Evolutionary conservation across 331 rosid genomes (phyloP), one percentile per base, ranked within the genome.

Genomic region (Pyrus hybrid): DNA sequence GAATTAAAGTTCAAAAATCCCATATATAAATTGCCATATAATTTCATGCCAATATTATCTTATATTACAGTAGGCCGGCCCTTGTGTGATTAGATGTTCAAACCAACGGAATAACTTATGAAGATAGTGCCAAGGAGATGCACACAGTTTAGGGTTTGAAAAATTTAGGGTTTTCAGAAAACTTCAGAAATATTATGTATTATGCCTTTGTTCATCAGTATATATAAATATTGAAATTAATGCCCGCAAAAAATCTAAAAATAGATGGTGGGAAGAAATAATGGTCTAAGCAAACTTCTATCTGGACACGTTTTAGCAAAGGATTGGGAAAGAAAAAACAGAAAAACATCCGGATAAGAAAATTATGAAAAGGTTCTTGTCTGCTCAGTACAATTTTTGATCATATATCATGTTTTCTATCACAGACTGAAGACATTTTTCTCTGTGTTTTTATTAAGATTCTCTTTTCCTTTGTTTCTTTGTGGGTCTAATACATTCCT

Each of bases 381-480:
- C 76, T 35, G 57, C 33, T 57, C 9, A 23, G n/a, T 30, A 51
- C 57, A 51, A 7, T 64, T 64, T 64, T 6, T 56, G 58, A 63
- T 60, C 58, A 32, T 33, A 29, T 37, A 37, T 37, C 45, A 37
- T 37, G 45, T 37, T 37, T 37, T 37, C 45, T 33, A 20, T 13
- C 33, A 57, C 25, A 72, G 32, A 72, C 2, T 3, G 45, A 9
- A 72, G 35, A 57, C n/a, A 41, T 22, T 21, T 61, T 16, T 60
- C 14, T 62, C 16, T 61, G 20, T 12, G 28, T 25, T 35, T 25
- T 43, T 11, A 21, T 14, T 9, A 51, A 66, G 54, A 54, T 41
- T 67, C 79, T 71, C 85, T 66, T 81, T 78, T 70, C 77, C 68
- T 23, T 62, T 78, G 77, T 64, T 76, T n/a, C 60, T 72, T 78